These are phyloP conservation scores for Anethum foeniculum DNA, from an alignment of 140 eudicot species.

Conservation along the genomic window DNA sequence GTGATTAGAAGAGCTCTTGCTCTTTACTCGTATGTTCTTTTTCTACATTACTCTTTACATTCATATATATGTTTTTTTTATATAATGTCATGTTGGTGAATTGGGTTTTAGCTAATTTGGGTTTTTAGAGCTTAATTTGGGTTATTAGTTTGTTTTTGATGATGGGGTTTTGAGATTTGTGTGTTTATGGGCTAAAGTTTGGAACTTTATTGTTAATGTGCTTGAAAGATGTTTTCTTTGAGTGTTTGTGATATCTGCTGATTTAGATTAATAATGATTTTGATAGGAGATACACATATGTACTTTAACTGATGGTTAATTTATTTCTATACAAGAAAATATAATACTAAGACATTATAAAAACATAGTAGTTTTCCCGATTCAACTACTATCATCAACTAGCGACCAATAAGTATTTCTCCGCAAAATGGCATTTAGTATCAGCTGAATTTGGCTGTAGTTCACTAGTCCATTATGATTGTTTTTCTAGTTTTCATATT, in stretches of 20 bases:
- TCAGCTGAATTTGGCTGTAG: no score
- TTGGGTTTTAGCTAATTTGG: conserved; percentile 2
- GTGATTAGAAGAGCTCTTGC: conserved; percentile 83
- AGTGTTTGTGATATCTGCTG: not conserved
- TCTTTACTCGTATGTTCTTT: conserved; percentile 55
- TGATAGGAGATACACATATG: not conserved
- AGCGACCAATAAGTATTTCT: no score
- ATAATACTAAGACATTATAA: not conserved
- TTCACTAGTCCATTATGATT: no score
- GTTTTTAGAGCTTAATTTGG: not conserved
- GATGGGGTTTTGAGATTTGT: not conserved
- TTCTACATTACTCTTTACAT: not conserved
- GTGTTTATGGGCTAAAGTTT: not conserved
- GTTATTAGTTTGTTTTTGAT: not conserved
- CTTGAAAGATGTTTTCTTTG: not conserved
- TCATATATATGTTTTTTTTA: not conserved
- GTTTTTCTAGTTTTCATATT: no score
- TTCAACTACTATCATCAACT: no score
- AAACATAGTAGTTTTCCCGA: not conserved
- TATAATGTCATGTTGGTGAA: not conserved
- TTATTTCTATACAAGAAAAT: not conserved
- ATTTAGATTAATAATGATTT: no score
- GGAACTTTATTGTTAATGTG: not conserved
- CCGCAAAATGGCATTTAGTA: no score
- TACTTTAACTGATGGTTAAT: not conserved